phyloP scores from a whole-genome alignment of 257 asterid species.

The Solanum boliviense region DNA sequence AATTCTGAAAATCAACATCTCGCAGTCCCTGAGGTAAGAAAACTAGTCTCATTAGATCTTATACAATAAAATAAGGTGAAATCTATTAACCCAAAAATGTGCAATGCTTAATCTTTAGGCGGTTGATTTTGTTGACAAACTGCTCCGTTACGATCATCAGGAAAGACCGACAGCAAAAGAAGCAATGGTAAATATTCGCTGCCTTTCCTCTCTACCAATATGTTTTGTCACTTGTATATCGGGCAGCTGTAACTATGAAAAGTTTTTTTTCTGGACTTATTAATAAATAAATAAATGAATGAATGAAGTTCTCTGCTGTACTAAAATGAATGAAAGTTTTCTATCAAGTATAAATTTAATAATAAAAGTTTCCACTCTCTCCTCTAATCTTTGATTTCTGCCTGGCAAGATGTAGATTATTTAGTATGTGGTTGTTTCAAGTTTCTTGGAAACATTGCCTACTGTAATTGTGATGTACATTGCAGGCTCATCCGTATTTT shows the following conservation, averaged over 20 bases:
- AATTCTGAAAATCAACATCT: slow-evolving; percentile 39
- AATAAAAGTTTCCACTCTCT: neutral
- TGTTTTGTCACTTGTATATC: neutral
- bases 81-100: neutral
- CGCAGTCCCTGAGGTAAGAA: slow-evolving; percentile 68
- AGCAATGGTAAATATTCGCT: slow-evolving; percentile 60
- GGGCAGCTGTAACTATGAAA: neutral
- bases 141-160: slow-evolving; percentile 85
- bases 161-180: slow-evolving; percentile 94
- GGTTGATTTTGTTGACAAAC: slow-evolving; percentile 87
- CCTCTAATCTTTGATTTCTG: neutral
- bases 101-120: slow-evolving; percentile 34
- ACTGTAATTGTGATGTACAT: neutral
- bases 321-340: neutral
- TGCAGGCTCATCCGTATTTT: slow-evolving; percentile 93
- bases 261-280: neutral
- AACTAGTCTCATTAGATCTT: neutral
- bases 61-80: neutral
- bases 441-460: neutral
- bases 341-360: neutral
- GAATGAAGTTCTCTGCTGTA: neutral
- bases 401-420: neutral
- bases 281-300: neutral
- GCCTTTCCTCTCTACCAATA: neutral
- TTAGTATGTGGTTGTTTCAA: neutral